Evolutionary conservation across 225 moss, liverwort and hornwort genomes (phyloP).

Genomic region (Marchantia polymorpha): DNA sequence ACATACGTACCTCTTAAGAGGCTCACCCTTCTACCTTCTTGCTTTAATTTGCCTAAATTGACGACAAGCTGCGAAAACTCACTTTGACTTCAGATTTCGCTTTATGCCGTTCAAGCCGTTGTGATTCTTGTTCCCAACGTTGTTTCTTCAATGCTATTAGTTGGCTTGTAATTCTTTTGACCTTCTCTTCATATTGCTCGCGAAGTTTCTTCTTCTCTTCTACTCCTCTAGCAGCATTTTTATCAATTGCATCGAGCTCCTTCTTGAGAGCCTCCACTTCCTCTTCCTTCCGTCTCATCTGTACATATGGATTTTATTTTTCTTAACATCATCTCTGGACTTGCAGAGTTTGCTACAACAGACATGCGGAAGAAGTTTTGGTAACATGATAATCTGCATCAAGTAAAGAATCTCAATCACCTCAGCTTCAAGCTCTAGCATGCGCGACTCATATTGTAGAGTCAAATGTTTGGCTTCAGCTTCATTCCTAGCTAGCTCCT

Average conservation of each 20-base stretch:
- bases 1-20: not conserved
- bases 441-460: conserved; percentile 63
- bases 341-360: not conserved
- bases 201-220: conserved; percentile 67
- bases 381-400: not conserved
- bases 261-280: conserved; percentile 71
- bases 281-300: conserved; percentile 81
- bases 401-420: conserved; percentile 27
- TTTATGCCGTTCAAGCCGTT: conserved; percentile 76
- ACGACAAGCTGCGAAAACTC: not conserved
- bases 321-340: not conserved
- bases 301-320: not conserved
- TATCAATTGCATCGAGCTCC: conserved; percentile 73
- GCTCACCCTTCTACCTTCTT: not conserved
- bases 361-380: not conserved
- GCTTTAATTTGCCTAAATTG: not conserved
- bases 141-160: conserved; percentile 72
- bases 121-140: conserved; percentile 82
- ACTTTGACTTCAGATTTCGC: conserved; percentile 81
- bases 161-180: conserved; percentile 73
- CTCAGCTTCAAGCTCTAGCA: conserved; percentile 87
- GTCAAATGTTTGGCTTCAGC: conserved; percentile 71
- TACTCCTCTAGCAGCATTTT: conserved; percentile 55
- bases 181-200: conserved; percentile 81
- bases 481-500: conserved; percentile 69